Evolutionary conservation across 2,329 filamentous ascomycete genomes (phyloP), one percentile per base, ranked within the genome.

Genomic region (Cercospora janseana): DNA sequence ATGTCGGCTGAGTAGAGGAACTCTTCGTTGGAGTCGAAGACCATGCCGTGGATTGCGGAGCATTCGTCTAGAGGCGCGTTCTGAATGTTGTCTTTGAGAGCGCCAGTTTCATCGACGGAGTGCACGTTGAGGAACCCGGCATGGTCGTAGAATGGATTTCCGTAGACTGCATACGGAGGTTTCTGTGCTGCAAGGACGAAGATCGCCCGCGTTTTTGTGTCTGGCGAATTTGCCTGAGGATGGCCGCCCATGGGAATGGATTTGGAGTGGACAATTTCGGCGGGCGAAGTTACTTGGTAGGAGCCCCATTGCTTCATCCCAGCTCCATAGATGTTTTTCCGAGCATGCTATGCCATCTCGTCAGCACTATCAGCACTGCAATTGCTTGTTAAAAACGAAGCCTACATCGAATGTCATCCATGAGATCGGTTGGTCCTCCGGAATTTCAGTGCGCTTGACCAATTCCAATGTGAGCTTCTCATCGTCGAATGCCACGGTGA

Each of bases 221-320:
- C 79, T 53, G 79, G 68, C 56, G 81, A 81, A 60, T 82, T 77
- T 43, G 89, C 88, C 61, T 78, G 76, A 53, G 83, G 80, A 66
- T 94, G 80, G 60, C 87, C 85, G 35, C 81, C 82, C 69, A 95
- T 85, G 2, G 86, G 79, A 69, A 89, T 83, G 10, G 88, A 88
- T 35, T 77, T 77, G 67, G 86, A 79, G 60, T 93, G 88, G 38
- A 82, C 72, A 58, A 95, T 93, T 42, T 88, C 81, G 2, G 81
- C 84, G 2, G 88, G 86, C 60, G 80, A 85, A 62, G 84, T 80
- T 63, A 94, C 86, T 37, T 82, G 75, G 69, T 88, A 92, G 67
- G 86, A 90, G 42, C 85, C 85, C 88, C 88, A 95, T 69, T 90
- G 92, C 77, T 95, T 95, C 88, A 93, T 93, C 54, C 88, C 87